Conservation (phyloP, 1,284 basidiomycete genomes). For the Apiotrichum mycotoxinovorans region DNA sequence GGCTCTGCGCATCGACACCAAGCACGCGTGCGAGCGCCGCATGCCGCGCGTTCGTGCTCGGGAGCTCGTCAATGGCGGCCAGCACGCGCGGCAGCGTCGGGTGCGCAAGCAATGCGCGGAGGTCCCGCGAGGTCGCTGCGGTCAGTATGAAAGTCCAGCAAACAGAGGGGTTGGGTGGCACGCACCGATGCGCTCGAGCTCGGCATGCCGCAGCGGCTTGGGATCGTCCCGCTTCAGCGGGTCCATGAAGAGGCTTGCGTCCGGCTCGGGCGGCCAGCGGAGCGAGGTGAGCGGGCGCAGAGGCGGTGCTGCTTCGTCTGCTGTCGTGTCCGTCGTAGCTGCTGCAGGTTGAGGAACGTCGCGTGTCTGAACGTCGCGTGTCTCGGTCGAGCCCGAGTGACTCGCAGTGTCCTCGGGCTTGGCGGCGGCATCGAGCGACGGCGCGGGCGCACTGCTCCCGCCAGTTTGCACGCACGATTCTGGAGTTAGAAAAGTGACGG, state of each 20-base stretch:
- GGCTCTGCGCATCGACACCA: slow-evolving; percentile 31
- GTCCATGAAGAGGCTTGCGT: slow-evolving; percentile 40
- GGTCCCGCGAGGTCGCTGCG: slow-evolving; percentile 34
- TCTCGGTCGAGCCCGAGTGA: too few species aligned
- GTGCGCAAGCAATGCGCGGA: slow-evolving; percentile 35
- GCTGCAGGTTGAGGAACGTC: too few species aligned
- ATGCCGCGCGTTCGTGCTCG: slow-evolving; percentile 18
- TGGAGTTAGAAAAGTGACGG: background rate
- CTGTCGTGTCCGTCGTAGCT: too few species aligned
- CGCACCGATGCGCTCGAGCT: slow-evolving; percentile 46
- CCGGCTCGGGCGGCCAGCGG: slow-evolving; percentile 46
- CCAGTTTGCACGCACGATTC: background rate
- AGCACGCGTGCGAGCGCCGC: slow-evolving; percentile 33
- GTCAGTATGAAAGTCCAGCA: slow-evolving; percentile 6
- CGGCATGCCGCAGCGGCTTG: slow-evolving; percentile 42
- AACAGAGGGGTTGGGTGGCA: background rate
- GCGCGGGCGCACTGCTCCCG: slow-evolving; percentile 8
- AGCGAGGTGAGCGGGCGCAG: slow-evolving; percentile 34
- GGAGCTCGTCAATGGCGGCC: slow-evolving; percentile 32
- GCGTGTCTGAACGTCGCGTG: too few species aligned
- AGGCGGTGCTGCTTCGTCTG: background rate
- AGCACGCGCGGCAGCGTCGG: slow-evolving; percentile 35
- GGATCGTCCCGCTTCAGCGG: slow-evolving; percentile 45
- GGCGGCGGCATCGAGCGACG: slow-evolving; percentile 5
- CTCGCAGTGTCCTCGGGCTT: too few species aligned